Percentiles rank a stretch among this genome's conserved stretches.
Evolutionary conservation across 2,329 filamentous ascomycete species (phyloP).

Genomic region (Calcarisporium arbuscula): DNA sequence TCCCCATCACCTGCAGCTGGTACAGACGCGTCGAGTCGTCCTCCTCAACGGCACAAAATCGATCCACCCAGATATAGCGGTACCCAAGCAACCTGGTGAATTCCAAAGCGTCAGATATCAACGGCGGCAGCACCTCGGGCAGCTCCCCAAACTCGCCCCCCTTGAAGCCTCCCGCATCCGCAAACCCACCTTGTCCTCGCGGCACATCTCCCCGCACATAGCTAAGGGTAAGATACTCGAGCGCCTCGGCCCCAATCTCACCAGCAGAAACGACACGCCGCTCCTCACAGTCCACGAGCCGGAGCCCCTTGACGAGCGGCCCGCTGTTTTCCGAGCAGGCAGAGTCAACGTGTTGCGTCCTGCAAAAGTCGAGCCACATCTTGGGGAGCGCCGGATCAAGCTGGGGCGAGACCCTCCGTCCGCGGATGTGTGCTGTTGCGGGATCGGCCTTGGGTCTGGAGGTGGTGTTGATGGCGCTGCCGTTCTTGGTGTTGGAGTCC

Average conservation of each 20-base stretch:
- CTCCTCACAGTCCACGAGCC: slow-evolving; percentile 25
- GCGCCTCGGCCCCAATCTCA: slow-evolving; percentile 15
- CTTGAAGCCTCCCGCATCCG: no score
- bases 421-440: slow-evolving; percentile 22
- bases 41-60: slow-evolving; percentile 24
- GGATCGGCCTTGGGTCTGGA: no score
- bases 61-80: slow-evolving; percentile 32
- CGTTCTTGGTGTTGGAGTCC: no score
- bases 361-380: slow-evolving; percentile 30
- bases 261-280: slow-evolving; percentile 22
- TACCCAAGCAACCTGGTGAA: slow-evolving; percentile 25
- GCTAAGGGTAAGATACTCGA: slow-evolving; percentile 29
- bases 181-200: no score
- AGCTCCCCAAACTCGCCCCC: slow-evolving; percentile 14
- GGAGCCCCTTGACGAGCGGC: slow-evolving; percentile 19
- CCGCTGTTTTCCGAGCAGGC: slow-evolving; percentile 13
- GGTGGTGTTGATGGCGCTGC: no score
- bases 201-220: slow-evolving; percentile 25
- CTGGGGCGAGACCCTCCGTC: slow-evolving; percentile 23
- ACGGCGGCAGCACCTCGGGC: slow-evolving; percentile 19
- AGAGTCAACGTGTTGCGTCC: slow-evolving; percentile 19
- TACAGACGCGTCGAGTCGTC: slow-evolving; percentile 16
- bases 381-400: slow-evolving; percentile 22
- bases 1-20: slow-evolving; percentile 25
- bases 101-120: slow-evolving; percentile 27